A percentile compares a stretch with the other conserved stretches of the same genome.
Evolutionary conservation across 805 yeast species (phyloP).

Genomic region (Ogataea henricii): DNA sequence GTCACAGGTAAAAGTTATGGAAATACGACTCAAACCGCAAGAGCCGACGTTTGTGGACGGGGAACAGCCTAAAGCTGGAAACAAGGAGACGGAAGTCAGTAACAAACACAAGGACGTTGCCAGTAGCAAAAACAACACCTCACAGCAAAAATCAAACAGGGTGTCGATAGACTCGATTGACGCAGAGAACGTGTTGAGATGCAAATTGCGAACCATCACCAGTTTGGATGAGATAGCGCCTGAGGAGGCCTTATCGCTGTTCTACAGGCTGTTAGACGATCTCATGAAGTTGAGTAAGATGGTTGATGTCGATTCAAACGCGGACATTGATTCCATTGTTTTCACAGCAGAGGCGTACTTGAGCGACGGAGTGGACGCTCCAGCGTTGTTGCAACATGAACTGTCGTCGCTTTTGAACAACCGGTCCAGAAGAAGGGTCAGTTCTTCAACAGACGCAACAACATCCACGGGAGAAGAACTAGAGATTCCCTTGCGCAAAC

Average conservation of each 20-base stretch:
- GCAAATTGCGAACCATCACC: conserved; percentile 22
- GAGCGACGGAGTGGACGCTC: conserved; percentile 1
- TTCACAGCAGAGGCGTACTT: conserved; percentile 15
- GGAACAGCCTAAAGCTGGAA: not conserved
- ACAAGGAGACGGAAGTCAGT: not conserved
- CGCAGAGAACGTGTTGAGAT: conserved; percentile 35
- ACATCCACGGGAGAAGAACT: conserved; percentile 26
- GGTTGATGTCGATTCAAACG: conserved; percentile 8
- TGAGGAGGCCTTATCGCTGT: conserved; percentile 33
- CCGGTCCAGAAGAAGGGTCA: not conserved
- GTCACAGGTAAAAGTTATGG: too few species aligned
- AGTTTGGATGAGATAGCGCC: conserved; percentile 27
- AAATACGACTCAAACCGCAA: conserved; percentile 25
- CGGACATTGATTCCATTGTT: conserved; percentile 18
- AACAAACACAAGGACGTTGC: not conserved
- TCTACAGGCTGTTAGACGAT: conserved; percentile 30
- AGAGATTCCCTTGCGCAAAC: conserved; percentile 31
- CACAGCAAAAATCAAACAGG: not conserved
- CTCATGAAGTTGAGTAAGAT: conserved; percentile 22
- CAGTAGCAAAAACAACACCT: conserved; percentile 8
- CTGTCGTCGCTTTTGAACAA: not conserved
- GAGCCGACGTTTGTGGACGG: conserved; percentile 27
- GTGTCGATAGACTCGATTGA: conserved; percentile 24
- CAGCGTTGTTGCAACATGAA: conserved; percentile 13
- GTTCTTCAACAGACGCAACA: conserved; percentile 14